A percentile compares a stretch with the other conserved stretches of the same genome.
Conservation (phyloP, 2,329 filamentous ascomycete species). For the Karstenula rhodostoma region DNA sequence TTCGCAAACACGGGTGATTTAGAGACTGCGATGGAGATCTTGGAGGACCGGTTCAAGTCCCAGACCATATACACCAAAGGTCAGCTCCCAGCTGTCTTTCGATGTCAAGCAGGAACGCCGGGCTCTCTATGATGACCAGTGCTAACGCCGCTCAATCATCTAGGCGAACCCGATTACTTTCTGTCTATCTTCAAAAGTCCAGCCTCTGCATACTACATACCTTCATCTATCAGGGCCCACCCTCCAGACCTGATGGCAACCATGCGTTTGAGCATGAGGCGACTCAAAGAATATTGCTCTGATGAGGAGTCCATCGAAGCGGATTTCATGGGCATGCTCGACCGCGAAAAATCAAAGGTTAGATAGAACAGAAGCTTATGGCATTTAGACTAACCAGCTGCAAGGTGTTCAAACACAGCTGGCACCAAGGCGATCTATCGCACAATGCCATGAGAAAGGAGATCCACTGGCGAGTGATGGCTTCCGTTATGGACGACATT, state of each 20-base stretch:
- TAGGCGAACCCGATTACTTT: conserved; percentile 24
- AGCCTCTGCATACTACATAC: conserved; percentile 15
- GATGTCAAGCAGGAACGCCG: neutral
- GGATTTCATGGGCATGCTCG: conserved; percentile 40
- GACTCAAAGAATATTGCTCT: conserved; percentile 22
- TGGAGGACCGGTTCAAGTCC: conserved; percentile 20
- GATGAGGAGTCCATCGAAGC: conserved; percentile 23
- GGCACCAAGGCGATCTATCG: conserved; percentile 56
- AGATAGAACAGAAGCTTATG: neutral
- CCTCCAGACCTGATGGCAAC: conserved; percentile 25
- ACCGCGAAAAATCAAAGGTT: conserved; percentile 48
- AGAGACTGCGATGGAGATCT: conserved; percentile 18
- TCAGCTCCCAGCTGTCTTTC: neutral
- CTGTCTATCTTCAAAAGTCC: conserved; percentile 24
- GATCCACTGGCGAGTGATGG: conserved; percentile 48
- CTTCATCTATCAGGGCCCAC: conserved; percentile 20
- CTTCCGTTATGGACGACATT: conserved; percentile 38
- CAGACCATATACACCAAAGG: neutral
- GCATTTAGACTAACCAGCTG: neutral
- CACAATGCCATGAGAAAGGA: conserved; percentile 51
- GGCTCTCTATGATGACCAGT: neutral
- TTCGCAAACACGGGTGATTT: conserved; percentile 18
- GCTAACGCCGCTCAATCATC: neutral
- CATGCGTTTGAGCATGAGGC: conserved; percentile 24
- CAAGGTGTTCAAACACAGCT: conserved; percentile 53